Evolutionary conservation across 1,284 basidiomycete genomes (phyloP).

Genomic region (Cutaneotrichosporon curvatum): DNA sequence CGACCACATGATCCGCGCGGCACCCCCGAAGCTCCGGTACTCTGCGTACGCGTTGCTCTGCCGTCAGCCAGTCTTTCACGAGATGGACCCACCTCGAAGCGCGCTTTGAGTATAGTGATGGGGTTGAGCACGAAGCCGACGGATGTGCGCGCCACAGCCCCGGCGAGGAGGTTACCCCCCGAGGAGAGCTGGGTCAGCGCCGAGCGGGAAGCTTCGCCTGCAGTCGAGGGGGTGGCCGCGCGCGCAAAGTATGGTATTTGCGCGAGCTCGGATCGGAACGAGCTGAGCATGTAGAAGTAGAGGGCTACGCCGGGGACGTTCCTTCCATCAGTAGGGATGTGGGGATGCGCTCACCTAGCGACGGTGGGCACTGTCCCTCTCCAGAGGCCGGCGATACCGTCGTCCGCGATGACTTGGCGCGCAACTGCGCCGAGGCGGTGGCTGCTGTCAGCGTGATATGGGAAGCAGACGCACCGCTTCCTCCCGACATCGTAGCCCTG

Average conservation of each 20-base stretch:
- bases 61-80: neutral
- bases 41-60: conserved; percentile 69
- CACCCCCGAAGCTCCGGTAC: conserved; percentile 60
- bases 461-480: conserved; percentile 17
- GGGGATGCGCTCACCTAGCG: conserved; percentile 52
- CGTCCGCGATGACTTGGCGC: conserved; percentile 41
- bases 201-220: conserved; percentile 11
- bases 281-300: conserved; percentile 80
- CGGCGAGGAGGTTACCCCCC: conserved; percentile 80
- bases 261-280: conserved; percentile 60
- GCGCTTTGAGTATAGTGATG: conserved; percentile 87
- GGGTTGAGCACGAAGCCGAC: conserved; percentile 90
- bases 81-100: conserved; percentile 77
- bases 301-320: conserved; percentile 89
- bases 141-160: conserved; percentile 72
- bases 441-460: conserved; percentile 14
- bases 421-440: conserved; percentile 25
- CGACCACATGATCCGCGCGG: conserved; percentile 58
- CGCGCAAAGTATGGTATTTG: conserved; percentile 34
- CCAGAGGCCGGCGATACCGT: conserved; percentile 53
- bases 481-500: conserved; percentile 48
- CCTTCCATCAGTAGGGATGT: conserved; percentile 46
- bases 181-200: conserved; percentile 67
- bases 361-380: conserved; percentile 77
- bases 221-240: conserved; percentile 18